phyloP scores from a whole-genome alignment of 2,329 filamentous ascomycete species.

The Colletotrichum limetticola region DNA sequence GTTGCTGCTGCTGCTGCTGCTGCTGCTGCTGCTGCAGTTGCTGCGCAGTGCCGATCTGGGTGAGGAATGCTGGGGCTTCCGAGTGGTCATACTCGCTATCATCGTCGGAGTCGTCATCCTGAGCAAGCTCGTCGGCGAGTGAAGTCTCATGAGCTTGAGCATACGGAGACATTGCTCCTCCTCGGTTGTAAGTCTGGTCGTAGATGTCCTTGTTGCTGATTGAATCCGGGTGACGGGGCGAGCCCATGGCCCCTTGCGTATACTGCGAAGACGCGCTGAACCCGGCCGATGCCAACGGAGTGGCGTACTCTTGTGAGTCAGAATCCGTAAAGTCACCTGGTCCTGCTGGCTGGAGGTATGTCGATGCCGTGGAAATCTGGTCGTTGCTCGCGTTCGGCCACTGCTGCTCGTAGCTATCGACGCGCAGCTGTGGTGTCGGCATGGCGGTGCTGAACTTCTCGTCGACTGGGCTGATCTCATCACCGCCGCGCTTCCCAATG shows the following conservation, averaged over 20 bases:
- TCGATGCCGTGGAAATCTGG: conserved; percentile 21
- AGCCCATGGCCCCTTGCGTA: conserved; percentile 13
- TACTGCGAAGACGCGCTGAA: conserved; percentile 27
- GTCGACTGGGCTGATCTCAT: not conserved
- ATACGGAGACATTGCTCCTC: not conserved
- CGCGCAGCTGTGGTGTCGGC: conserved; percentile 15
- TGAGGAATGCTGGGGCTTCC: conserved; percentile 9
- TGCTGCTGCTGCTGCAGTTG: not conserved
- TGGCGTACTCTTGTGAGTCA: conserved; percentile 30
- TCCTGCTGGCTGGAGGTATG: not conserved
- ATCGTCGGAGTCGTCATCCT: conserved; percentile 37
- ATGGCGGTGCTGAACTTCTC: not conserved
- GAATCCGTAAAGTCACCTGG: conserved; percentile 30
- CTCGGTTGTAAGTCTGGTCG: conserved; percentile 3
- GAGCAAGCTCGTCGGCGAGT: conserved; percentile 4
- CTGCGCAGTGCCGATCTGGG: conserved; percentile 14
- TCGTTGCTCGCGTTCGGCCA: conserved; percentile 30
- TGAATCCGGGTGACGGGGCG: conserved; percentile 1
- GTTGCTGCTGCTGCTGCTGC: too few relatives aligned
- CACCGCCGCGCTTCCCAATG: conserved; percentile 21
- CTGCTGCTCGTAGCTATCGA: conserved; percentile 23
- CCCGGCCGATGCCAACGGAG: conserved; percentile 26
- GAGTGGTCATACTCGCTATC: conserved; percentile 19
- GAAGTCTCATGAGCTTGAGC: not conserved
- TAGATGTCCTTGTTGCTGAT: not conserved